phyloP scores from a whole-genome alignment of 768 basidiomycete genomes.

The Tylopilus subfusipes region DNA sequence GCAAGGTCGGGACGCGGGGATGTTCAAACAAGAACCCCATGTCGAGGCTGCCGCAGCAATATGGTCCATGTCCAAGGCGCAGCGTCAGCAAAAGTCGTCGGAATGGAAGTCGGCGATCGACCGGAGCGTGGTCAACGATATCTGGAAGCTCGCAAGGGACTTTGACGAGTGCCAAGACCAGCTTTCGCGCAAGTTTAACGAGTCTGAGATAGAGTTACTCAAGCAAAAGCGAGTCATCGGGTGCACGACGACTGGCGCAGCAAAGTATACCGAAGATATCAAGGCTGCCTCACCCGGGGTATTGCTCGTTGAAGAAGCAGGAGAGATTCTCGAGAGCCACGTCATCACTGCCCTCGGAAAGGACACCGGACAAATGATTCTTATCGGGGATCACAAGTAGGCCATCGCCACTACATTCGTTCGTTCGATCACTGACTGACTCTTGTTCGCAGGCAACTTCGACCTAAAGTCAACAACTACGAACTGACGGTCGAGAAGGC shows the following conservation, averaged over 20 bases:
- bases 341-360: constrained; percentile 53
- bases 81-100: constrained; percentile 26
- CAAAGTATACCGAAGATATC: constrained; percentile 51
- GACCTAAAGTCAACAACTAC: constrained; percentile 70
- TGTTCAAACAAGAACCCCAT: constrained; percentile 30
- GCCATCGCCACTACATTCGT: constrained; percentile 15
- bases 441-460: constrained; percentile 50
- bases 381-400: constrained; percentile 74
- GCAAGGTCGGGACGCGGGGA: constrained; percentile 41
- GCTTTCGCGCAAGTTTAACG: constrained; percentile 36
- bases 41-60: constrained; percentile 26
- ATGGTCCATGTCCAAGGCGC: constrained; percentile 36
- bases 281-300: constrained; percentile 47
- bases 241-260: constrained; percentile 68
- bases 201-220: constrained; percentile 35
- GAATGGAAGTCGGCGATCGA: constrained; percentile 38
- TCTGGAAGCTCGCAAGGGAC: constrained; percentile 32
- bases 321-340: constrained; percentile 69
- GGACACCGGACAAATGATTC: constrained; percentile 49
- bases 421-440: background rate
- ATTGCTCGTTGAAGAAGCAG: constrained; percentile 68
- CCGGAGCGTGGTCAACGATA: constrained; percentile 31
- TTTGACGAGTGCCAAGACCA: constrained; percentile 41
- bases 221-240: constrained; percentile 54
- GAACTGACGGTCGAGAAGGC: constrained; percentile 62